Conservation (phyloP, 148 eudicot genomes). For the Fagopyrum homotropicum region DNA sequence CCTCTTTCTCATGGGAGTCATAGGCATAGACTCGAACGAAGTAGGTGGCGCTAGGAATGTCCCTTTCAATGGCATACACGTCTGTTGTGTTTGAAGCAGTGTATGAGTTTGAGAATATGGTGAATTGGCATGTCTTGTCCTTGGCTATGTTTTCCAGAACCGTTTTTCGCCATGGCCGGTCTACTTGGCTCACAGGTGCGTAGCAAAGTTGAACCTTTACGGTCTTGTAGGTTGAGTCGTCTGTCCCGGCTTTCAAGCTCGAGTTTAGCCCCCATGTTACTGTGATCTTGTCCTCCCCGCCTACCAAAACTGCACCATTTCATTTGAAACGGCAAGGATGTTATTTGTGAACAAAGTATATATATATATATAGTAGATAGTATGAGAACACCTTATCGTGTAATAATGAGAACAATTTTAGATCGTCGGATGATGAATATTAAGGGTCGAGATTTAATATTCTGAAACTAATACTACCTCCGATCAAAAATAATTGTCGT, state of each 20-base stretch:
- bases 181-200: constrained; percentile 51
- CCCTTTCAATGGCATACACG: constrained; percentile 33
- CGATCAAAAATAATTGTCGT: too few species aligned
- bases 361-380: too few species aligned
- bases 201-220: constrained; percentile 59
- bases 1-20: constrained; percentile 21
- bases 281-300: constrained; percentile 16
- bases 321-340: too few species aligned
- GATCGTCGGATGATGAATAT: too few species aligned
- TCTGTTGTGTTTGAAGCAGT: constrained; percentile 23
- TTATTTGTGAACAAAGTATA: background rate
- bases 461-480: too few species aligned
- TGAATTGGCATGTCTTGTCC: constrained; percentile 71
- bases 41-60: constrained; percentile 56
- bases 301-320: constrained; percentile 13
- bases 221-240: constrained; percentile 37
- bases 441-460: too few species aligned
- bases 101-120: constrained; percentile 30
- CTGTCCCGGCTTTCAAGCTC: constrained; percentile 20
- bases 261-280: constrained; percentile 47
- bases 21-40: constrained; percentile 57
- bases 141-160: constrained; percentile 30
- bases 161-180: constrained; percentile 72
- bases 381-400: too few species aligned
- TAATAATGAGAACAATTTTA: too few species aligned